Base-by-base conservation (phyloP, 805 yeast genomes). In the Metschnikowia shivogae region DNA sequence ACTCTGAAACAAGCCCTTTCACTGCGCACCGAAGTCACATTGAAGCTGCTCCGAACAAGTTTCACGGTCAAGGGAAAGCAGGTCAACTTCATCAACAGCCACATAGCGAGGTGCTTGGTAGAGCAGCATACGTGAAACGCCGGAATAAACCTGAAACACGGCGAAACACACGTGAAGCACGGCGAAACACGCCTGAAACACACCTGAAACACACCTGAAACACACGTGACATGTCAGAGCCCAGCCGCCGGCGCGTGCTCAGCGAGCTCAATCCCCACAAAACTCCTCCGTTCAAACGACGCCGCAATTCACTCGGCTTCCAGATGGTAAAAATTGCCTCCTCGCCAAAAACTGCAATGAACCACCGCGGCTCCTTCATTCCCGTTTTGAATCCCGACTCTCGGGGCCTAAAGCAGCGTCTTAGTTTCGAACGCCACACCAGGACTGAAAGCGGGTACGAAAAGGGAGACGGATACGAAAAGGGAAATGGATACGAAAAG, bases 281-380 rank as follows among this genome's bases (percentile, higher is more conserved):
- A 9, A 36, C 27, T n/a, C 34, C 17, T 7, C 26, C 39, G 7
- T 17, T 34, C 12, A 44, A 34, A 19, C 38, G 43, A 3, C 53
- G 53, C 36, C 42, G 58, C 34, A 49, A 51, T 20, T 51, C 58
- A 5, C 43, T 57, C n/a, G 60, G 56, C 7, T 54, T 54, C 37
- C 60, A 53, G 38, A 44, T 57, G 54, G 59, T 46, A 12, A 47
- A 50, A 28, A 57, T 57, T 34, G 47, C 36, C 12, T 11, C 41
- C 10, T 34, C 39, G 13, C 31, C 39, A 13, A 13, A 29, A 13
- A 4, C 22, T 6, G 10, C 26, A 20, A 39, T 39, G 42, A 39
- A 32, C 34, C 34, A 26, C 34, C 42, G 22, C 20, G 54, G 54
- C 10, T 44, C 53, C 4, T 36, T 47, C 9, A 53, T 53, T 13